A percentile compares a stretch with the other conserved stretches of the same genome.
Evolutionary conservation across 1,284 basidiomycete genomes (phyloP).

Genomic region (Cryptococcus depauperatus): DNA sequence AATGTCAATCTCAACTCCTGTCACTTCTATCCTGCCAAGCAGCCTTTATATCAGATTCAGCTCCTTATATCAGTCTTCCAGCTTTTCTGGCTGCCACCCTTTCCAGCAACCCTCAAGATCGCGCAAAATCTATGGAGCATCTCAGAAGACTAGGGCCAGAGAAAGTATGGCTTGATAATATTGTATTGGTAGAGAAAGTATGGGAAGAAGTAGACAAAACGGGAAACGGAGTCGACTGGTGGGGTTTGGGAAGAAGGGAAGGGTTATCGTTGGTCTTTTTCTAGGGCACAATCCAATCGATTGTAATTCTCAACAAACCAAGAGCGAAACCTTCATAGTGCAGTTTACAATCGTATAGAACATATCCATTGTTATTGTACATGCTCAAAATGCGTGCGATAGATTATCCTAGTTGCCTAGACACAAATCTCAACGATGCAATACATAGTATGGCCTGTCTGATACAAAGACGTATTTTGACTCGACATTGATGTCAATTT

Average conservation of each 20-base stretch:
- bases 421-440: too few relatives aligned
- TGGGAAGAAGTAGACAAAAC: slow-evolving; percentile 29
- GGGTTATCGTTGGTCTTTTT: slow-evolving; percentile 27
- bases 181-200: slow-evolving; percentile 24
- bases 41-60: slow-evolving; percentile 24
- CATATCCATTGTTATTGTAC: too few relatives aligned
- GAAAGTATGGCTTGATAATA: slow-evolving; percentile 28
- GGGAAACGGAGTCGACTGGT: slow-evolving; percentile 24
- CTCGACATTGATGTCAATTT: too few relatives aligned
- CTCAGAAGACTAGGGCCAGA: slow-evolving; percentile 23
- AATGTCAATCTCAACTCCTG: slow-evolving; percentile 18
- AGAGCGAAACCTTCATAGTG: too few relatives aligned
- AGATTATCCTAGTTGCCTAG: too few relatives aligned
- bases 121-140: slow-evolving; percentile 19
- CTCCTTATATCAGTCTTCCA: slow-evolving; percentile 23
- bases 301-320: too few relatives aligned
- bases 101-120: slow-evolving; percentile 15
- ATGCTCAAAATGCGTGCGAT: too few relatives aligned
- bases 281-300: slow-evolving; percentile 5
- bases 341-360: too few relatives aligned
- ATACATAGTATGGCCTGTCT: too few relatives aligned
- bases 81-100: slow-evolving; percentile 25
- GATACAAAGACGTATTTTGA: too few relatives aligned
- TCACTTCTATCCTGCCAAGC: slow-evolving; percentile 17
- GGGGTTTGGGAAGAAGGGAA: slow-evolving; percentile 27